These are phyloP conservation scores for Capronia americana DNA, from an alignment of 2,329 filamentous ascomycete species.

Conservation along the genomic window DNA sequence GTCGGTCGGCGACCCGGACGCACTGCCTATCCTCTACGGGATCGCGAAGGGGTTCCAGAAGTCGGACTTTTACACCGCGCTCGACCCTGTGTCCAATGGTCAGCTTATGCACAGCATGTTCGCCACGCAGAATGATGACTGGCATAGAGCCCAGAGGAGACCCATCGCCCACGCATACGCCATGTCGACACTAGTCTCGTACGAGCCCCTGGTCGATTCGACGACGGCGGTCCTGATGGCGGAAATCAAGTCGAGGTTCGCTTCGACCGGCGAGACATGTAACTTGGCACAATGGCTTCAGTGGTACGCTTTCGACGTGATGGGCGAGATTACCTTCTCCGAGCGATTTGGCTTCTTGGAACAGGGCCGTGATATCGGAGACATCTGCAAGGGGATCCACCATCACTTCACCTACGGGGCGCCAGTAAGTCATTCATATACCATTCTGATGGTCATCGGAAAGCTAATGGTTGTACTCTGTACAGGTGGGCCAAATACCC, in stretches of 20 bases:
- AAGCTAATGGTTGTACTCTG: not conserved
- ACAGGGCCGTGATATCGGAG: conserved; percentile 44
- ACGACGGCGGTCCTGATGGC: not conserved
- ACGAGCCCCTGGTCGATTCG: conserved; percentile 14
- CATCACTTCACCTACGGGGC: conserved; percentile 42
- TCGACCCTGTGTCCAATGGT: no score
- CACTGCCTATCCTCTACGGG: no score
- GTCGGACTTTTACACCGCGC: no score
- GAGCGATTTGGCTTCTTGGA: conserved; percentile 45
- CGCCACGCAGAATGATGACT: not conserved
- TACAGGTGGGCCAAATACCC: conserved; percentile 42
- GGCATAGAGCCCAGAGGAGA: not conserved
- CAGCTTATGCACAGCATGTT: no score
- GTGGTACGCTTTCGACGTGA: conserved; percentile 45
- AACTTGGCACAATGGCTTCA: conserved; percentile 45
- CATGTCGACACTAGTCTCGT: conserved; percentile 11
- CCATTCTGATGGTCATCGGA: not conserved
- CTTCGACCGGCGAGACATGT: conserved; percentile 38
- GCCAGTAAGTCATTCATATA: not conserved
- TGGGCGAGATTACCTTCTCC: conserved; percentile 45
- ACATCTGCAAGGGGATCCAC: conserved; percentile 51
- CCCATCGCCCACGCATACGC: conserved; percentile 10
- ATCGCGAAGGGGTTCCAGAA: no score
- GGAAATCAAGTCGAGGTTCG: conserved; percentile 25
- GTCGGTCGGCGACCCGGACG: no score